Evolutionary conservation across 2,329 filamentous ascomycete species (phyloP).

Genomic region (Neonectria neomacrospora): DNA sequence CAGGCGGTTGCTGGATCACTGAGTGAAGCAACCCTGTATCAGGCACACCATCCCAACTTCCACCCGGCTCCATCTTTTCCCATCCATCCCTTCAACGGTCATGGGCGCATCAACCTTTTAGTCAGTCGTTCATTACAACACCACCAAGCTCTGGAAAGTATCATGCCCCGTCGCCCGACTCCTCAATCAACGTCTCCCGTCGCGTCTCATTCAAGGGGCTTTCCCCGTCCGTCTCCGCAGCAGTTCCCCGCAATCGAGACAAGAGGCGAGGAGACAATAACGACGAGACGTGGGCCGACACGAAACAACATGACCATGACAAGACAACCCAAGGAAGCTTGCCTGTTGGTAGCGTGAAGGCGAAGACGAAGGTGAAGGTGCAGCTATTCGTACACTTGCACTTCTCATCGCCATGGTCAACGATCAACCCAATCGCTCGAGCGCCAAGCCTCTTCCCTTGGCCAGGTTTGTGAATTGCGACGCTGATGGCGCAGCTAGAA

Average conservation of each 20-base stretch:
- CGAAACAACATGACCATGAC: slow-evolving; percentile 14
- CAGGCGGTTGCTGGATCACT: not conserved
- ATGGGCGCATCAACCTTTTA: slow-evolving; percentile 1
- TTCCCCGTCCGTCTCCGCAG: not conserved
- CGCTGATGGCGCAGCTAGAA: slow-evolving; percentile 4
- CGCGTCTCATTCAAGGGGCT: not conserved
- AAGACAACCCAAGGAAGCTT: not conserved
- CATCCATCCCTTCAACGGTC: slow-evolving; percentile 4
- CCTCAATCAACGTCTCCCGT: not conserved
- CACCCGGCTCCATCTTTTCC: slow-evolving; percentile 10
- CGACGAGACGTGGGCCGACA: not conserved
- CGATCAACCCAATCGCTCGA: slow-evolving; percentile 11
- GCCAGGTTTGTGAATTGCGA: not conserved
- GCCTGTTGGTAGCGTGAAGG: not conserved
- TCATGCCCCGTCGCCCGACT: not conserved
- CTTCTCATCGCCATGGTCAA: slow-evolving; percentile 1
- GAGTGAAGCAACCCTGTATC: slow-evolving; percentile 3
- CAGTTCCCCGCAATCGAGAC: slow-evolving; percentile 13
- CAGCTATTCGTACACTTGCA: not conserved
- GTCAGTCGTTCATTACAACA: slow-evolving; percentile 5
- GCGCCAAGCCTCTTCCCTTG: not conserved
- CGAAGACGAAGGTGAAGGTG: not conserved
- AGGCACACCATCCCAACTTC: slow-evolving; percentile 16
- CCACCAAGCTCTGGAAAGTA: slow-evolving; percentile 4
- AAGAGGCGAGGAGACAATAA: slow-evolving; percentile 16